A percentile compares a stretch with the other conserved stretches of the same genome.
Conservation (phyloP, 1,139 yeast species). For the Hansenula sp. region DNA sequence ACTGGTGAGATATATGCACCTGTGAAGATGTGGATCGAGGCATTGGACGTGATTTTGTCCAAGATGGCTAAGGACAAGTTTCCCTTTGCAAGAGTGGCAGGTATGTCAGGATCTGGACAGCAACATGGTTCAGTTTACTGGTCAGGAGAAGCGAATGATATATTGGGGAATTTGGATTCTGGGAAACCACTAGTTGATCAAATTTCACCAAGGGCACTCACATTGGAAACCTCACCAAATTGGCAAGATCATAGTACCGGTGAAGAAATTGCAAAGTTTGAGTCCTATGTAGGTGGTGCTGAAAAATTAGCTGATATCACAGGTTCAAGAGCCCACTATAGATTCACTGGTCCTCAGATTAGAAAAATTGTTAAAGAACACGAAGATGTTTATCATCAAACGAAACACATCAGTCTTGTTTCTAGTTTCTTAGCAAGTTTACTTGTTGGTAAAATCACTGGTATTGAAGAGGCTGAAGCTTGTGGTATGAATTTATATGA, state of each 20-base stretch:
- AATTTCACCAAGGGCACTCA: constrained; percentile 44
- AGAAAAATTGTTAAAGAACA: constrained; percentile 60
- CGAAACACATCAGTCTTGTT: constrained; percentile 66
- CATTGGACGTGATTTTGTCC: constrained; percentile 63
- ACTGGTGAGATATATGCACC: constrained; percentile 69
- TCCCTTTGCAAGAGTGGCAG: constrained; percentile 58
- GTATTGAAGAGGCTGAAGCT: constrained; percentile 80
- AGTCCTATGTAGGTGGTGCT: constrained; percentile 58
- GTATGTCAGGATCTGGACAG: constrained; percentile 84
- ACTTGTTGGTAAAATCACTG: constrained; percentile 58
- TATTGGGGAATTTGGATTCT: constrained; percentile 33
- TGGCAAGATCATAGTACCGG: constrained; percentile 96
- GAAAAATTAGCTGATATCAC: constrained; percentile 63
- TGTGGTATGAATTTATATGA: constrained; percentile 92
- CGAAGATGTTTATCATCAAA: constrained; percentile 50
- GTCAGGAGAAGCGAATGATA: constrained; percentile 45
- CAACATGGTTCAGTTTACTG: constrained; percentile 92
- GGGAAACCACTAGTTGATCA: constrained; percentile 38
- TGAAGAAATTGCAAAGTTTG: constrained; percentile 61
- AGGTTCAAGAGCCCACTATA: constrained; percentile 85
- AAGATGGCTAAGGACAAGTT: constrained; percentile 49
- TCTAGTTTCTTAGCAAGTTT: constrained; percentile 77
- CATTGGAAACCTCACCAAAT: constrained; percentile 72
- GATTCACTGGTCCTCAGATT: constrained; percentile 90
- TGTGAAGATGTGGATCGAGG: constrained; percentile 85